phyloP scores from a whole-genome alignment of 345 rosid species.

The Eucalyptus erythrocorys region DNA sequence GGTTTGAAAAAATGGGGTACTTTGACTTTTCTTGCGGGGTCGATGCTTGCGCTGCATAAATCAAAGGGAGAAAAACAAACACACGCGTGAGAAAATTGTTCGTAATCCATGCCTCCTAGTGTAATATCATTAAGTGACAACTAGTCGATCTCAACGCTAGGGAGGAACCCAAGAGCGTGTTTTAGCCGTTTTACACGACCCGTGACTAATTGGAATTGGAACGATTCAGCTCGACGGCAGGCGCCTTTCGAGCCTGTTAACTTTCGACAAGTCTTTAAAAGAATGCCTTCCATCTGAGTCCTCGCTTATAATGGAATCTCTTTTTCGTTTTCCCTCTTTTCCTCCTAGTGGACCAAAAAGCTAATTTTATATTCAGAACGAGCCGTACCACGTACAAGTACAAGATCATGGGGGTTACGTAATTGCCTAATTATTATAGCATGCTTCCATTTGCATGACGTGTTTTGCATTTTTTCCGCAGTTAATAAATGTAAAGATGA shows the following conservation, averaged over 20 bases:
- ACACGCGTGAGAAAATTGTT: not conserved
- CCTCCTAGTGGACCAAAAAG: not conserved
- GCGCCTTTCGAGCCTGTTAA: not conserved
- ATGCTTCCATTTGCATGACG: not conserved
- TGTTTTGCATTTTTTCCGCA: not conserved
- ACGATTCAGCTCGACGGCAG: not conserved
- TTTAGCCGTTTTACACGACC: not conserved
- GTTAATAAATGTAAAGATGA: not conserved
- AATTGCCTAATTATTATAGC: not conserved
- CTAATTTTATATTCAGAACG: not conserved
- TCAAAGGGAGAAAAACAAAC: not conserved
- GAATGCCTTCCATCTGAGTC: not conserved
- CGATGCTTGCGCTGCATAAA: not conserved
- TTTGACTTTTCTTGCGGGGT: not conserved
- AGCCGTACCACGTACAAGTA: not conserved
- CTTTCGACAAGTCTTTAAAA: not conserved
- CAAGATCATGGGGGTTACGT: not conserved
- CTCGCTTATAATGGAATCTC: not conserved
- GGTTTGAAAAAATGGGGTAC: not conserved
- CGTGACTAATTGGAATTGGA: not conserved
- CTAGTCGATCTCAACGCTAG: not conserved
- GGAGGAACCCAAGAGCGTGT: not conserved
- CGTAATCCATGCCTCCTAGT: not conserved
- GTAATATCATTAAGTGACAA: not conserved
- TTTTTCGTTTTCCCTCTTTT: not conserved